Conservation (phyloP, 1,284 basidiomycete species). For the Vanrija humicola region DNA sequence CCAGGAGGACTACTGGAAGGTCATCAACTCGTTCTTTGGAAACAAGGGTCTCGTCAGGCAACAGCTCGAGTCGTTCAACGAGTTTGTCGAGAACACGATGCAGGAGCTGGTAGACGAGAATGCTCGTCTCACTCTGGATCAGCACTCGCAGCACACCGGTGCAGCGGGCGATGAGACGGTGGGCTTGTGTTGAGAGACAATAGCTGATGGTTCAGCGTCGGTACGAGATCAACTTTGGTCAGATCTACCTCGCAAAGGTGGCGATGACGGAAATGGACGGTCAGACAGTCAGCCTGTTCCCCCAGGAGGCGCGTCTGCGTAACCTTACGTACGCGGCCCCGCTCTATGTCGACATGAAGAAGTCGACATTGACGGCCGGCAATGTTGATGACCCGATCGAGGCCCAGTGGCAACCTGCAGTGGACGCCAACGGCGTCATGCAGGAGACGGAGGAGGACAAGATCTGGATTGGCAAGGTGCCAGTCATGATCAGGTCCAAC, state of each 20-base stretch:
- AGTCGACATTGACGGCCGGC: slow-evolving; percentile 72
- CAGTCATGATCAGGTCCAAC: slow-evolving; percentile 94
- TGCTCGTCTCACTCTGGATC: slow-evolving; percentile 87
- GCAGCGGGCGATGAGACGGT: slow-evolving; percentile 66
- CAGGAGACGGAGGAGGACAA: slow-evolving; percentile 66
- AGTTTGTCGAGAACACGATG: slow-evolving; percentile 99
- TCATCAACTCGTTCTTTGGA: slow-evolving; percentile 94
- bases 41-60: slow-evolving; percentile 97
- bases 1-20: slow-evolving; percentile 91
- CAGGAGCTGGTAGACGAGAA: slow-evolving; percentile 98
- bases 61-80: slow-evolving; percentile 97
- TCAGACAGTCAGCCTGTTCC: slow-evolving; percentile 86
- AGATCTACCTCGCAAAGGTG: slow-evolving; percentile 93
- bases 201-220: slow-evolving; percentile 61
- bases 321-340: slow-evolving; percentile 80
- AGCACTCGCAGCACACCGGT: slow-evolving; percentile 91
- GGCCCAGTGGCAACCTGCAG: slow-evolving; percentile 65
- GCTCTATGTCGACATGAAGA: slow-evolving; percentile 93
- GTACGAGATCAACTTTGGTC: slow-evolving; percentile 96
- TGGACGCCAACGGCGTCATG: slow-evolving; percentile 61
- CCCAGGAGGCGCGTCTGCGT: slow-evolving; percentile 92
- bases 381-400: slow-evolving; percentile 70
- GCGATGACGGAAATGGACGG: slow-evolving; percentile 96
- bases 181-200: slow-evolving; percentile 26
- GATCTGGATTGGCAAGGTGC: slow-evolving; percentile 97